phyloP scores from a whole-genome alignment of 2,329 filamentous ascomycete genomes.

The Diaporthe citrichinensis region DNA sequence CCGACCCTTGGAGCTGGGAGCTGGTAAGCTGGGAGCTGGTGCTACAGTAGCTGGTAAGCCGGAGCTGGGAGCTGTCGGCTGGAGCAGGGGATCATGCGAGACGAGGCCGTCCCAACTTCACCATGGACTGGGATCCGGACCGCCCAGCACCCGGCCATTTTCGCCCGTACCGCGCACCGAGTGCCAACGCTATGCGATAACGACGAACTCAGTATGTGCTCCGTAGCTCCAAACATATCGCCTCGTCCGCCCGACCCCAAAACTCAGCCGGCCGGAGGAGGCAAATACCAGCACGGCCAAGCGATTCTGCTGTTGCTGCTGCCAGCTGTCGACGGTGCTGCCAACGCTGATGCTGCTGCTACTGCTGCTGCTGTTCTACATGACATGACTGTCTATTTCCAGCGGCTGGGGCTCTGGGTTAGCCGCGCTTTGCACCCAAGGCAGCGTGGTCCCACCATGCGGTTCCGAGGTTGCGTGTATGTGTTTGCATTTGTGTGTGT shows the following conservation, averaged over 20 bases:
- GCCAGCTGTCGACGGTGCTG: not conserved
- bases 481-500: too few relatives aligned
- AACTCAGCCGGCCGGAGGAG: not conserved
- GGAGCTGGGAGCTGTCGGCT: not conserved
- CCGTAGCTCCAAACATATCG: constrained; percentile 28
- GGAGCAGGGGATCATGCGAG: constrained; percentile 10
- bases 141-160: constrained; percentile 18
- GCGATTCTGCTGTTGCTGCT: not conserved
- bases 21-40: not conserved
- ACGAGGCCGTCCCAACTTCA: constrained; percentile 18
- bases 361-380: not conserved
- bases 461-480: not conserved
- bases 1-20: not conserved
- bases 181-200: constrained; percentile 5
- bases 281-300: not conserved
- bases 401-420: not conserved
- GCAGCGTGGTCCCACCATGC: constrained; percentile 14
- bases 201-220: constrained; percentile 31
- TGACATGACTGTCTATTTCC: not conserved
- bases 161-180: constrained; percentile 1
- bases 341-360: not conserved
- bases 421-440: constrained; percentile 25
- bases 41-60: not conserved
- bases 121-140: constrained; percentile 18
- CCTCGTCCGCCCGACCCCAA: not conserved